Evolutionary conservation across 2,329 filamentous ascomycete genomes (phyloP), one percentile per base, ranked within the genome.

Genomic region (Thelonectria olida): DNA sequence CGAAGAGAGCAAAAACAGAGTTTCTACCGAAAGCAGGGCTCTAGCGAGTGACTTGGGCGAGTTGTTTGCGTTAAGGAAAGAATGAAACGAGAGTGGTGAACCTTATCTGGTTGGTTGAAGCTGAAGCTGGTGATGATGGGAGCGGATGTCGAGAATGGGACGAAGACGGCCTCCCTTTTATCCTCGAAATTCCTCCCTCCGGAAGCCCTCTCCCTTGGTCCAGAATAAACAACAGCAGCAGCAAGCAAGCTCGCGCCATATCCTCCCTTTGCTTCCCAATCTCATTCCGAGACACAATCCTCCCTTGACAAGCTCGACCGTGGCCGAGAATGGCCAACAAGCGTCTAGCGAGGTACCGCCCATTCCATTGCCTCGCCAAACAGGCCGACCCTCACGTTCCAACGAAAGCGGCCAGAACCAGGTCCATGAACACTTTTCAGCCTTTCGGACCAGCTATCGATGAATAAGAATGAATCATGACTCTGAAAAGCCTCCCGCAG

Each of bases 11-110:
- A 51, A 47, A 39, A 36, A 28, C 54, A 51, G 63, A 54, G 50
- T 65, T 10, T 66, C 9, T 19, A 41, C 41, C 23, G 54, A 23
- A 61, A 63, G 53, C 50, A 38, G 10, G 51, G 61, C n/a, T 61
- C 54, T 61, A 73, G 63, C 53, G 70, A 73, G 67, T 66, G 71
- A 71, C 69, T 71, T 45, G 58, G 64, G 68, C 62, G 62, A 66
- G 61, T 47, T 49, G 47, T 27, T 59, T 65, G 36, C 53, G 57
- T 39, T 64, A 66, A 52, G n/a, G 5, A 23, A 38, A 44, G 23
- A 20, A 49, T 42, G 48, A 63, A 63, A 59, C 56, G 52, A 57
- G 42, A 28, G 45, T 50, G 47, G 28, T 59, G 28, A 31, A 31
- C 54, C 13, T 31, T 19, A 58, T 62, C 42, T 17, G 3, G 5